A percentile compares a stretch with the other conserved stretches of the same genome.
Conservation (phyloP, 371 early-diverging fungal species). For the Rhizomucor pusillus region DNA sequence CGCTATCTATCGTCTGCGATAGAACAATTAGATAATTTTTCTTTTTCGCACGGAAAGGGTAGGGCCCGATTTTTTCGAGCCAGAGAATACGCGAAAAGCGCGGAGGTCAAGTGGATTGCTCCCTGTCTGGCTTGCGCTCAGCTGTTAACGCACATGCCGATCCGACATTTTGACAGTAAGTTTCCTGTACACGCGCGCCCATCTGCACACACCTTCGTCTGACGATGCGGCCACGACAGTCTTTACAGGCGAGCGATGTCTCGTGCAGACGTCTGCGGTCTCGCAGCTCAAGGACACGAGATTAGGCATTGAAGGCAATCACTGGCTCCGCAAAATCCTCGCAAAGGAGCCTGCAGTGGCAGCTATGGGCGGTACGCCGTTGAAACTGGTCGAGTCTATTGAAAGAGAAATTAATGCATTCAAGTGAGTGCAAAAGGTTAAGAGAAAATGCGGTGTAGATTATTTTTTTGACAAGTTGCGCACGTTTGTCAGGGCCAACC, state of each 20-base stretch:
- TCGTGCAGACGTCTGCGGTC: constrained; percentile 60
- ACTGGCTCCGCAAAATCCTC: constrained; percentile 70
- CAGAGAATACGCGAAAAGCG: no score
- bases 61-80: no score
- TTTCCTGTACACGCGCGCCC: not conserved
- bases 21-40: no score
- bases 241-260: constrained; percentile 60
- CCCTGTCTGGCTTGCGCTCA: no score
- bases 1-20: no score
- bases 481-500: constrained; percentile 34
- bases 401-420: constrained; percentile 64
- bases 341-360: constrained; percentile 56
- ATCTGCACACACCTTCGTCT: constrained; percentile 1
- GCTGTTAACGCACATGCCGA: no score
- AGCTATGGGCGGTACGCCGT: constrained; percentile 77
- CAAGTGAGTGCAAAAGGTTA: constrained; percentile 37
- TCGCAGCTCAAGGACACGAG: constrained; percentile 61
- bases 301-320: constrained; percentile 76
- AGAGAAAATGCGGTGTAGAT: no score
- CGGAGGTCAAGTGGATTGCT: no score
- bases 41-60: no score
- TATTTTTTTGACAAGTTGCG: not conserved
- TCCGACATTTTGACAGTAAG: constrained; percentile 64
- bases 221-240: constrained; percentile 28
- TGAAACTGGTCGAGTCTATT: constrained; percentile 56